A percentile compares a stretch with the other conserved stretches of the same genome.
Conservation (phyloP, 116 monocot species). For the Cymodocea nodosa region DNA sequence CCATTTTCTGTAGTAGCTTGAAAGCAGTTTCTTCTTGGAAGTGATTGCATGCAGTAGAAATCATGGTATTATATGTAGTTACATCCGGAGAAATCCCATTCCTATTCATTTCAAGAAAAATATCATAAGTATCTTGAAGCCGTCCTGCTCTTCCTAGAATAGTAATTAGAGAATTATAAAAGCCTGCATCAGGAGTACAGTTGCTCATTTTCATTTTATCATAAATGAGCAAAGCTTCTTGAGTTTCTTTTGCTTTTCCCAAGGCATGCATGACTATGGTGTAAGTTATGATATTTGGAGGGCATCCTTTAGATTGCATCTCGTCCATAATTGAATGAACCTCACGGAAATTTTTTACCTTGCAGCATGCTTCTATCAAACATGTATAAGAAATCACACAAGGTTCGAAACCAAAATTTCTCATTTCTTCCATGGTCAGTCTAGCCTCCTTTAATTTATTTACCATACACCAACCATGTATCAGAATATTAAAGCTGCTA, state of each 20-base stretch:
- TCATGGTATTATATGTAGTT: conserved; percentile 69
- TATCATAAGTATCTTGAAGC: conserved; percentile 33
- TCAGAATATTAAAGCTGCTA: conserved; percentile 51
- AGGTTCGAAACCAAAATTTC: conserved; percentile 44
- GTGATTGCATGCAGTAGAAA: conserved; percentile 56
- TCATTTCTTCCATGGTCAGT: conserved; percentile 60
- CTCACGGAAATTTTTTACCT: conserved; percentile 41
- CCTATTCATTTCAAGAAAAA: conserved; percentile 50
- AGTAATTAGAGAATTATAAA: conserved; percentile 74
- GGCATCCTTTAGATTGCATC: conserved; percentile 45
- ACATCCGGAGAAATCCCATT: conserved; percentile 40
- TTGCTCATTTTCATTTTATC: conserved; percentile 49
- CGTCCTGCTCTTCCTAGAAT: conserved; percentile 43
- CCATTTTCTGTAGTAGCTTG: conserved; percentile 46
- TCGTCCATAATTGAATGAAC: conserved; percentile 41
- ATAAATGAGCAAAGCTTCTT: conserved; percentile 45
- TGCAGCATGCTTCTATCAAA: conserved; percentile 71
- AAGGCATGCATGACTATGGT: conserved; percentile 80
- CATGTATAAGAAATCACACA: conserved; percentile 76
- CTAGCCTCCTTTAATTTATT: conserved; percentile 47
- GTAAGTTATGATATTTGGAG: conserved; percentile 73
- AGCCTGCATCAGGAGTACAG: conserved; percentile 42
- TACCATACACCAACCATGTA: conserved; percentile 88
- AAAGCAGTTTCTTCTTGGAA: conserved; percentile 44
- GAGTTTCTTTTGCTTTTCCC: conserved; percentile 52